A percentile compares a stretch with the other conserved stretches of the same genome.
These are phyloP conservation scores for Amanita subjunquillea DNA, from an alignment of 768 basidiomycete species.

Conservation along the genomic window DNA sequence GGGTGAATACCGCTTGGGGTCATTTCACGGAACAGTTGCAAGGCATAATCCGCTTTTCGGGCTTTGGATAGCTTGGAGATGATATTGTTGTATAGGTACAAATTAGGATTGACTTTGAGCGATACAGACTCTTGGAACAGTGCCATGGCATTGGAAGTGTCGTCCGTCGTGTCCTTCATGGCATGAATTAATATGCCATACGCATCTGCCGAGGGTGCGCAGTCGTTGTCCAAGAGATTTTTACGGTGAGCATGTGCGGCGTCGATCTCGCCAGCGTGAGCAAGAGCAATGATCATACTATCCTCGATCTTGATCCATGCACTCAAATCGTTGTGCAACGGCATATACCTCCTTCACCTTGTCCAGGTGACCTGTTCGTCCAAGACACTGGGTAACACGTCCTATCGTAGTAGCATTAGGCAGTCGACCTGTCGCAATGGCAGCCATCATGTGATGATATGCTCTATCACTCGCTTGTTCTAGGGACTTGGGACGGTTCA, in stretches of 20 bases:
- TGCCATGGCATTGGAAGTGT: conserved; percentile 76
- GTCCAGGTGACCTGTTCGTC: conserved; percentile 48
- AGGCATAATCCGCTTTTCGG: conserved; percentile 81
- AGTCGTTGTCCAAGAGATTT: conserved; percentile 68
- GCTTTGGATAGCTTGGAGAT: conserved; percentile 95
- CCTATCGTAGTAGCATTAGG: conserved; percentile 45
- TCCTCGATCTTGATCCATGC: conserved; percentile 80
- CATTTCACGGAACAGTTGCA: conserved; percentile 86
- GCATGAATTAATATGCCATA: conserved; percentile 85
- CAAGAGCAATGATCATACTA: conserved; percentile 79
- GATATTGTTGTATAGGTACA: conserved; percentile 93
- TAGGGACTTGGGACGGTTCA: conserved; percentile 4
- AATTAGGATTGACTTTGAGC: conserved; percentile 64
- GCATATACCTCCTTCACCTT: conserved; percentile 60
- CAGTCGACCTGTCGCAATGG: conserved; percentile 31
- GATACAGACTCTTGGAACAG: conserved; percentile 72
- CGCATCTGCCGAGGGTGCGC: conserved; percentile 76
- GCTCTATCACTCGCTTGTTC: conserved; percentile 24
- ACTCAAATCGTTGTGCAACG: conserved; percentile 47
- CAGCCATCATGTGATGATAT: conserved; percentile 38
- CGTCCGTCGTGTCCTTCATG: conserved; percentile 93
- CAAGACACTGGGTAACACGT: conserved; percentile 57
- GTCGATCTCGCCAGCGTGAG: conserved; percentile 72
- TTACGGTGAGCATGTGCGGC: conserved; percentile 72
- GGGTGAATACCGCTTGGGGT: conserved; percentile 51